Base-by-base conservation (phyloP, 306 rosid species). In the Vigna reflexopilosa region DNA sequence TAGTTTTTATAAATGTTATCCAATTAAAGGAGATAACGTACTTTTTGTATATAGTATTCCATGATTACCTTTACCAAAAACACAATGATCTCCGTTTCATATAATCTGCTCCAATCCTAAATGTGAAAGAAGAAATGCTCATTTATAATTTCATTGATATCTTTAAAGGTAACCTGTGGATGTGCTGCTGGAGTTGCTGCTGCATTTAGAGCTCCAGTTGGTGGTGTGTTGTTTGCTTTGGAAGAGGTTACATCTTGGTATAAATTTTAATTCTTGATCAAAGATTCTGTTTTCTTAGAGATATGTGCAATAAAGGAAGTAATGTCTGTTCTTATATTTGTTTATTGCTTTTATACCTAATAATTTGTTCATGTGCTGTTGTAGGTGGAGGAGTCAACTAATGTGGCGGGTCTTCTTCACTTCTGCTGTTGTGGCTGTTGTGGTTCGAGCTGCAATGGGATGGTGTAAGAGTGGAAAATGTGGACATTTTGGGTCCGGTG, bases 171-270 rank as follows among this genome's bases (percentile, higher is more conserved):
- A 70, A 95, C 98, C 70, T 95, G 98, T 88, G 98, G 98, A 44
- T 95, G 97, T 86, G 98, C 98, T 74, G 97, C 98, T 75, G 98
- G 98, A 81, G 97, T 95, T 63, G 96, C 98, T 70, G 98, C 98
- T 62, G 97, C 98, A 80, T 95, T 95, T 83, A 89, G 98, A 87
- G 98, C 98, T 83, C 98, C 98, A 1, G 97, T 95, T 68, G 98
- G 98, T 52, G 98, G 98, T 70, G 98, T 95, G 32, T 86, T 95
- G 84, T 95, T 95, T 89, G 98, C 98, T 52, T 70, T 95, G 86
- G 98, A 95, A 84, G 98, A 95, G 88, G 98, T 93, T 77, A 92
- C 98, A 56, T 95, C 98, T 58, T 95, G 98, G 98, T 95, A 89
- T 82, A 68, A 54, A 63, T 22, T 67, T 69, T 81, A 48, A 54